Conservation (phyloP, 352 stramenopile genomes). For the Pythium chondricola region DNA sequence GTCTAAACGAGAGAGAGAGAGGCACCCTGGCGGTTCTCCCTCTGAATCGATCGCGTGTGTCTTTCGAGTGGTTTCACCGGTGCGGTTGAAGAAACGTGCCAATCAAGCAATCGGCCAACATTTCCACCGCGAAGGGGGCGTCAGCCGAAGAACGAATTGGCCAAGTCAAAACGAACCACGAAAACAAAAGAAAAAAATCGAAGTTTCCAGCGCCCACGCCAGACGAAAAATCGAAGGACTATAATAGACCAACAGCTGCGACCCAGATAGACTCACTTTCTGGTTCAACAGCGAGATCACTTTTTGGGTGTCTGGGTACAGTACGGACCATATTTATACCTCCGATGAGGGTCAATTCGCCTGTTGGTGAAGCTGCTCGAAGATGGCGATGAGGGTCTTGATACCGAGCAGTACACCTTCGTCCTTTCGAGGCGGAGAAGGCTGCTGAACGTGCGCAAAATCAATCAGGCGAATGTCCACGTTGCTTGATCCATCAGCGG, state of each 20-base stretch:
- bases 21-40: background rate
- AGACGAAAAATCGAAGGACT: no score
- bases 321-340: no score
- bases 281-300: no score
- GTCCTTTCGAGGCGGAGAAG: slow-evolving; percentile 25
- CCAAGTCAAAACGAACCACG: background rate
- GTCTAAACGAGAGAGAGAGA: background rate
- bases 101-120: no score
- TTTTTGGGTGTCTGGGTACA: no score
- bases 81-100: no score
- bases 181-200: slow-evolving; percentile 11
- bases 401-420: slow-evolving; percentile 58
- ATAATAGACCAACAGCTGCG: no score
- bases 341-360: no score
- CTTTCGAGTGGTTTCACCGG: slow-evolving; percentile 7
- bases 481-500: background rate
- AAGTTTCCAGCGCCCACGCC: slow-evolving; percentile 1
- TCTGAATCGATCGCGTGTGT: no score
- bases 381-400: slow-evolving; percentile 39
- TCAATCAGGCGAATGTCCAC: slow-evolving; percentile 77
- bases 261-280: no score
- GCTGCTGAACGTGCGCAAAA: slow-evolving; percentile 60
- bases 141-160: background rate
- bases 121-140: slow-evolving; percentile 11
- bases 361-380: slow-evolving; percentile 32